Evolutionary conservation across 495 filamentous ascomycete species (phyloP).

Genomic region (Paragyromitra xinjiangensis): DNA sequence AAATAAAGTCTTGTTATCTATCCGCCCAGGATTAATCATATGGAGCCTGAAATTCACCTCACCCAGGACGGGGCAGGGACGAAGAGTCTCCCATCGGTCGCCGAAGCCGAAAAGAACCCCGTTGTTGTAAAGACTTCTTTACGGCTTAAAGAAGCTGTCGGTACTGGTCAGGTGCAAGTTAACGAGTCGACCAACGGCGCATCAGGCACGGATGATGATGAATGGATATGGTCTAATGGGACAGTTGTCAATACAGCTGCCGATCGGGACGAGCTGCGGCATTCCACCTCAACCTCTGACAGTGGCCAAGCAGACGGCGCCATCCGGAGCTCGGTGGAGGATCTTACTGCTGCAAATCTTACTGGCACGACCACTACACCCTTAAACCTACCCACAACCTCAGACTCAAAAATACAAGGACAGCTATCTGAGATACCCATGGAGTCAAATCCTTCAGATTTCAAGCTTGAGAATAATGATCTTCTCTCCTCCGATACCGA

Average conservation of each 20-base stretch:
- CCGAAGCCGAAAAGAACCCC: neutral
- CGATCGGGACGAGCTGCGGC: conserved; percentile 46
- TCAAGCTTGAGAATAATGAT: conserved; percentile 42
- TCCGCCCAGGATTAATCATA: conserved; percentile 7
- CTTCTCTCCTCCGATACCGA: conserved; percentile 36
- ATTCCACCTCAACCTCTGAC: conserved; percentile 37
- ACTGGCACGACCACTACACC: conserved; percentile 34
- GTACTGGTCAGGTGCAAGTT: conserved; percentile 14
- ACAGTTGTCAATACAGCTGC: conserved; percentile 38
- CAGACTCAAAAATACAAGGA: conserved; percentile 8
- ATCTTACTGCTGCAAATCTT: conserved; percentile 35
- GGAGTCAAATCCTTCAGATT: conserved; percentile 40
- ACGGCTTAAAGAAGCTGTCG: neutral
- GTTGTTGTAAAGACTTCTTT: neutral
- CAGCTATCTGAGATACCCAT: conserved; percentile 27
- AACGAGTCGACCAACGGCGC: conserved; percentile 26
- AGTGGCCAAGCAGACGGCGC: conserved; percentile 33
- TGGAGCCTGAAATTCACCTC: conserved; percentile 6
- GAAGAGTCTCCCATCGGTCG: conserved; percentile 3
- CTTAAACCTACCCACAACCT: conserved; percentile 20
- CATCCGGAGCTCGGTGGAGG: conserved; percentile 27
- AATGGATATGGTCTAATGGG: conserved; percentile 46
- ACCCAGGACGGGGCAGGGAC: neutral
- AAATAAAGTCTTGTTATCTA: conserved; percentile 20
- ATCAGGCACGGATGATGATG: conserved; percentile 41